phyloP scores from a whole-genome alignment of 208 protist genomes.

The Crithidia bombi region DNA sequence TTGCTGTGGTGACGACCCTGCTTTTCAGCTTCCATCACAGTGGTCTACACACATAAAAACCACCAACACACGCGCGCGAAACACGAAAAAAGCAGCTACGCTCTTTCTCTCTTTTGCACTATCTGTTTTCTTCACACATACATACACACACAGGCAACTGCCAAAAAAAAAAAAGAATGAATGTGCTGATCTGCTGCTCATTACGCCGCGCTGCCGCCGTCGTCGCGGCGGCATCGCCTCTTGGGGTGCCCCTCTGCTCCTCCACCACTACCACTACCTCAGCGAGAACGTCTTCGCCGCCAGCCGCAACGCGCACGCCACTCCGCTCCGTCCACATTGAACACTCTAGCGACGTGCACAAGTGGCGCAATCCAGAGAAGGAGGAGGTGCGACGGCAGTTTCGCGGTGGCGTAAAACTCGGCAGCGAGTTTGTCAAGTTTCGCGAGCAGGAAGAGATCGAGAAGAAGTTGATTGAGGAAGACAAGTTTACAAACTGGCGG shows the following conservation, averaged over 20 bases:
- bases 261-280: too few relatives aligned
- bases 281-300: background rate
- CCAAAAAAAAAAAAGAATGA: too few relatives aligned
- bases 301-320: background rate
- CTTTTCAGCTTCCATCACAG: too few relatives aligned
- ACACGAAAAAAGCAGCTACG: too few relatives aligned
- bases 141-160: too few relatives aligned
- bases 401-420: conserved; percentile 61
- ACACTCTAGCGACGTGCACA: conserved; percentile 68
- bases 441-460: conserved; percentile 51
- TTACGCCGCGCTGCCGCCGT: background rate
- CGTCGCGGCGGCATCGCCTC: background rate
- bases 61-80: too few relatives aligned
- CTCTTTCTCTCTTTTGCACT: background rate
- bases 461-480: conserved; percentile 50
- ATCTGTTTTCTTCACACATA: background rate
- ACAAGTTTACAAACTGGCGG: conserved; percentile 74
- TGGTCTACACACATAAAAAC: too few relatives aligned
- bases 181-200: conserved; percentile 3
- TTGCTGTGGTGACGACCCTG: too few relatives aligned
- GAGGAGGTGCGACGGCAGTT: conserved; percentile 66
- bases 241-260: background rate
- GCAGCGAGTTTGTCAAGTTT: conserved; percentile 48
- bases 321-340: conserved; percentile 39
- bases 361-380: conserved; percentile 72